phyloP scores from a whole-genome alignment of 1,139 yeast species.

The Hyphopichia fennica region DNA sequence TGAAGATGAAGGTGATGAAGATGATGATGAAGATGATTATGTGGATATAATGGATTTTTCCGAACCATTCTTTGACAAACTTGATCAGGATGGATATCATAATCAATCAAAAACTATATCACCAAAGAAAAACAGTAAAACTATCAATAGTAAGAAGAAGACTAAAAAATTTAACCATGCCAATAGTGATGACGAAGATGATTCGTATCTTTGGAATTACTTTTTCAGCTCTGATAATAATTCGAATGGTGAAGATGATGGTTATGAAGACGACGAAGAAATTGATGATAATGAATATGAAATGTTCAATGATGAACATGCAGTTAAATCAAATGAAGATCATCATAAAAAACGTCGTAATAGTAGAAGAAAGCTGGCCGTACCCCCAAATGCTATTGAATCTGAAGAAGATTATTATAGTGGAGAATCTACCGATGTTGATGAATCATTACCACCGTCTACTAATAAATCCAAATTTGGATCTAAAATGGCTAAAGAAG shows the following conservation, averaged over 20 bases:
- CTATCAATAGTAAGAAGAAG: not conserved
- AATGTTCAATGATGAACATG: constrained; percentile 18
- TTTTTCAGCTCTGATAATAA: constrained; percentile 49
- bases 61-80: constrained; percentile 19
- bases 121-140: not conserved
- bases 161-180: constrained; percentile 1
- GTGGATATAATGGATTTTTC: constrained; percentile 34
- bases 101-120: not conserved
- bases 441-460: constrained; percentile 63
- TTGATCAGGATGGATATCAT: not conserved
- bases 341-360: constrained; percentile 8
- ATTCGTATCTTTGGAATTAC: constrained; percentile 55
- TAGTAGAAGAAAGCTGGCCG: constrained; percentile 19
- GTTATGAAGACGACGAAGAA: constrained; percentile 8
- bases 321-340: constrained; percentile 7
- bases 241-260: constrained; percentile 27
- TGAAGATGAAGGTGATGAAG: constrained; percentile 22
- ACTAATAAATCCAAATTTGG: constrained; percentile 56
- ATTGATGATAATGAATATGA: constrained; percentile 8
- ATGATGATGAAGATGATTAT: constrained; percentile 30
- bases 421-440: constrained; percentile 94
- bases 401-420: constrained; percentile 39
- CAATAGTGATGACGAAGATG: constrained; percentile 46
- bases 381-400: constrained; percentile 7
- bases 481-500: constrained; percentile 82